phyloP scores from a whole-genome alignment of 2,329 filamentous ascomycete genomes.

The Fusarium camptoceras region DNA sequence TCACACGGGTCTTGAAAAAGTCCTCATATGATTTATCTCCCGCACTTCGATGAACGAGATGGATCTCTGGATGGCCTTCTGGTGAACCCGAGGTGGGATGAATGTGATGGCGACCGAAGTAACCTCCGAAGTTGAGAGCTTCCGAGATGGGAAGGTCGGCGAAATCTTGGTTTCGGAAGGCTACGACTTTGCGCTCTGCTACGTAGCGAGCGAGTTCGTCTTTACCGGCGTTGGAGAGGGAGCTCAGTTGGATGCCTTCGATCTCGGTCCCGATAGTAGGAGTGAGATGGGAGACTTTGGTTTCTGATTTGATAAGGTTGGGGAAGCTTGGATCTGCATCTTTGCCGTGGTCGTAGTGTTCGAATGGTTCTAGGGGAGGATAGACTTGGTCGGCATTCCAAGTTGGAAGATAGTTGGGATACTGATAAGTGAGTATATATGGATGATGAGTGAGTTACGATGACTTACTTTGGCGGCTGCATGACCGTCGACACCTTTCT shows the following conservation, averaged over 20 bases:
- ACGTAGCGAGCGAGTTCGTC: conserved; percentile 82
- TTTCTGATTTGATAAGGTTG: conserved; percentile 71
- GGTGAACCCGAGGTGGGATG: conserved; percentile 83
- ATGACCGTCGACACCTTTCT: conserved; percentile 36
- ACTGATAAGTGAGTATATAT: conserved; percentile 54
- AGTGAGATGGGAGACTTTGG: conserved; percentile 70
- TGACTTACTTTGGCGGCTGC: conserved; percentile 40
- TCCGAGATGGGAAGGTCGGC: conserved; percentile 76
- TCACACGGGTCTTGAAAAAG: conserved; percentile 77
- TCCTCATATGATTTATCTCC: conserved; percentile 61
- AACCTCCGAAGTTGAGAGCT: conserved; percentile 75
- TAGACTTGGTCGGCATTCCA: conserved; percentile 75
- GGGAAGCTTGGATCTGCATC: conserved; percentile 77
- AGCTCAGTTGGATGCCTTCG: conserved; percentile 76
- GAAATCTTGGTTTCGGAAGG: conserved; percentile 81
- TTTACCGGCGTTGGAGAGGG: conserved; percentile 74
- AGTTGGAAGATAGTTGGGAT: conserved; percentile 78
- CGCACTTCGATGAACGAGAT: conserved; percentile 80
- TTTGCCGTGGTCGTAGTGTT: conserved; percentile 80
- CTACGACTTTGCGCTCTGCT: conserved; percentile 81
- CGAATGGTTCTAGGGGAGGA: conserved; percentile 74
- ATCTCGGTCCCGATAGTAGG: conserved; percentile 81
- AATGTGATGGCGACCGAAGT: conserved; percentile 86
- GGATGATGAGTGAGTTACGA: fast-evolving
- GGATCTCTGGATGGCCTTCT: conserved; percentile 77